These are phyloP conservation scores for Colletotrichum sp. DNA, from an alignment of 2,329 filamentous ascomycete species.

Conservation along the genomic window DNA sequence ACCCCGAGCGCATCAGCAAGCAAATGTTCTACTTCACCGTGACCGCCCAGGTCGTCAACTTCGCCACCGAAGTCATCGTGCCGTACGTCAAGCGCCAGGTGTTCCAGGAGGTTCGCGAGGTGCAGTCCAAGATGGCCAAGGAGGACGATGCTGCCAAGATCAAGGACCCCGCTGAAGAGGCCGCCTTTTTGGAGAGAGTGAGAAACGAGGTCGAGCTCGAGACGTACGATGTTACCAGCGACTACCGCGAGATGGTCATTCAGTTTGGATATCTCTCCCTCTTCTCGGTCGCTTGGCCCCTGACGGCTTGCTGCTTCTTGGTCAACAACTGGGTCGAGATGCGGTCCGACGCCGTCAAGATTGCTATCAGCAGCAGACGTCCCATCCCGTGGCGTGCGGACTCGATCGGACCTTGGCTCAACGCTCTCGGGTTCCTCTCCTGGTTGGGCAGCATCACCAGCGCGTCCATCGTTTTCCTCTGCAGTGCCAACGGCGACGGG, in stretches of 20 bases:
- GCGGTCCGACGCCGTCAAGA: constrained; percentile 92
- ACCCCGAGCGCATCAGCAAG: constrained; percentile 81
- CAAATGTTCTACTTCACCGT: constrained; percentile 97
- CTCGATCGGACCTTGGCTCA: constrained; percentile 92
- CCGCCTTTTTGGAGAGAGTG: constrained; percentile 79
- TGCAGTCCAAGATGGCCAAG: constrained; percentile 64
- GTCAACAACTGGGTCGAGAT: constrained; percentile 97
- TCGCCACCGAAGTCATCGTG: constrained; percentile 82
- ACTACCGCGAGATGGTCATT: constrained; percentile 93
- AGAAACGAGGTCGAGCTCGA: constrained; percentile 83
- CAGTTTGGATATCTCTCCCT: constrained; percentile 87
- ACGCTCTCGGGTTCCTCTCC: constrained; percentile 84
- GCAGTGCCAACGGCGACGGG: constrained; percentile 77
- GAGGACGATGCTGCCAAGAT: constrained; percentile 51
- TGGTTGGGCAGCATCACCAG: constrained; percentile 93
- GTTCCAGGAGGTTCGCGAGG: constrained; percentile 79
- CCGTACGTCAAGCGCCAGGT: constrained; percentile 83
- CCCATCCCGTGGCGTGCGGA: constrained; percentile 90
- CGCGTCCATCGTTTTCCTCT: constrained; percentile 88
- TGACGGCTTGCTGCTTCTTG: constrained; percentile 88
- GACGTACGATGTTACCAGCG: constrained; percentile 86
- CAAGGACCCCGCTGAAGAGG: constrained; percentile 78
- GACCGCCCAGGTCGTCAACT: constrained; percentile 89
- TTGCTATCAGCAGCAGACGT: constrained; percentile 85
- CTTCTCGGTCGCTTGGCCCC: constrained; percentile 93